A percentile compares a stretch with the other conserved stretches of the same genome.
Evolutionary conservation across 345 rosid genomes (phyloP).

Genomic region (Theobroma cacao): DNA sequence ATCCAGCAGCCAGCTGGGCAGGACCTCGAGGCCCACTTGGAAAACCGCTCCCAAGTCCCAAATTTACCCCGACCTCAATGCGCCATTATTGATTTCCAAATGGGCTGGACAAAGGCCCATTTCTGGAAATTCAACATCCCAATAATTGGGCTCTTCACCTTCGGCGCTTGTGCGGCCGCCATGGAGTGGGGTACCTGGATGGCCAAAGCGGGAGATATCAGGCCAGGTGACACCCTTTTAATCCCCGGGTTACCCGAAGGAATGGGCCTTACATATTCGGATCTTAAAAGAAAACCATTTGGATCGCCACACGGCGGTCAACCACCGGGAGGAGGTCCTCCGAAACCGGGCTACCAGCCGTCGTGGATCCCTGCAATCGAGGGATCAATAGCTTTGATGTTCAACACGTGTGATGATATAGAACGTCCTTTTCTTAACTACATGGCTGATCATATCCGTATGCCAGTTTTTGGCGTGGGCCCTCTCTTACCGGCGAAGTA

Average conservation of each 20-base stretch:
- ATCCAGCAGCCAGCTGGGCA: conserved; percentile 15
- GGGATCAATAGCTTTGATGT: conserved; percentile 14
- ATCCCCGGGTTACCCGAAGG: conserved; percentile 23
- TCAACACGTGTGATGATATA: conserved; percentile 12
- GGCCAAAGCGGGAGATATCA: not conserved
- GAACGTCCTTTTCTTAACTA: conserved; percentile 1
- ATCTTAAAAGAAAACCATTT: conserved; percentile 22
- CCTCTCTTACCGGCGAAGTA: not conserved
- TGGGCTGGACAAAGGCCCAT: conserved; percentile 23
- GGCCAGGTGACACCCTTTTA: conserved; percentile 10
- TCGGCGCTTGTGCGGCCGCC: conserved; percentile 32
- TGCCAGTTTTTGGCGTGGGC: not conserved
- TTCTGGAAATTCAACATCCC: conserved; percentile 24
- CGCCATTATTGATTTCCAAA: not conserved
- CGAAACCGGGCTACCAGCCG: conserved; percentile 2
- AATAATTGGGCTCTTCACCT: conserved; percentile 26
- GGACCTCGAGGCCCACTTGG: conserved; percentile 26
- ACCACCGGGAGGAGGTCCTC: not conserved
- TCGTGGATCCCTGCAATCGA: not conserved
- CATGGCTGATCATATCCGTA: not conserved
- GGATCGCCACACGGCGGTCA: conserved; percentile 3
- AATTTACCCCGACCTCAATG: not conserved
- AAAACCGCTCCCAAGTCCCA: not conserved
- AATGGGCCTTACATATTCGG: conserved; percentile 24
- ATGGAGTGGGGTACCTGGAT: conserved; percentile 31